Conservation (phyloP, 495 filamentous ascomycete species). For the Aspergillus nidulans region DNA sequence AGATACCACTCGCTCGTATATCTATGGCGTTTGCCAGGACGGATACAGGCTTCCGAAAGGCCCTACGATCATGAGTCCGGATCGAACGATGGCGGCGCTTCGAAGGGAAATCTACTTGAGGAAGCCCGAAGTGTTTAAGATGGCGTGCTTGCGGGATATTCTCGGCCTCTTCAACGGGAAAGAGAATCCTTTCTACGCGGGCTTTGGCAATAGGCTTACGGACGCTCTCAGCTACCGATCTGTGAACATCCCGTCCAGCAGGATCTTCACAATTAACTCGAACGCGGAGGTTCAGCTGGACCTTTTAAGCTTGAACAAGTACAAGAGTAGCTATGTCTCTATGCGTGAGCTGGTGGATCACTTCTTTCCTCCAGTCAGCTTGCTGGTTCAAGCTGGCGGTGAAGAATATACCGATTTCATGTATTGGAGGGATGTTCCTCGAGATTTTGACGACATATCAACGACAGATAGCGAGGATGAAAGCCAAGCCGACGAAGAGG, state of each 20-base stretch:
- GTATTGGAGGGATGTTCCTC: slow-evolving; percentile 75
- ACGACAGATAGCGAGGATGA: slow-evolving; percentile 65
- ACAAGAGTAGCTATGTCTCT: slow-evolving; percentile 93
- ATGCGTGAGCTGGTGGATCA: slow-evolving; percentile 96
- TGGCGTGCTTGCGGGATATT: slow-evolving; percentile 95
- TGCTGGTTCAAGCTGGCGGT: slow-evolving; percentile 69
- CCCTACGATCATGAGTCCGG: slow-evolving; percentile 90
- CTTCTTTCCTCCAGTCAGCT: slow-evolving; percentile 83
- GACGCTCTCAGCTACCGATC: slow-evolving; percentile 94
- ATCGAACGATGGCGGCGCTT: slow-evolving; percentile 93
- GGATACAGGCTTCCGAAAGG: slow-evolving; percentile 81
- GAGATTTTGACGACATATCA: slow-evolving; percentile 74
- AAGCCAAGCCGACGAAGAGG: slow-evolving; percentile 25
- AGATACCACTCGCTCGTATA: slow-evolving; percentile 84
- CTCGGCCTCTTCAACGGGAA: slow-evolving; percentile 77
- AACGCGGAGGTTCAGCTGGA: slow-evolving; percentile 96
- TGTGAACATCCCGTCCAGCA: slow-evolving; percentile 86
- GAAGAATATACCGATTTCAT: slow-evolving; percentile 88
- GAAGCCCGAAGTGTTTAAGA: slow-evolving; percentile 98
- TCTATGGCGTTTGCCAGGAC: slow-evolving; percentile 86
- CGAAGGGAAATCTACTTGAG: slow-evolving; percentile 91
- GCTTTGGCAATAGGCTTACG: slow-evolving; percentile 94
- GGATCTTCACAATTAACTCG: slow-evolving; percentile 99
- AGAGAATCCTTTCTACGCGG: slow-evolving; percentile 86
- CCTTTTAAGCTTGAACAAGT: slow-evolving; percentile 83